Evolutionary conservation across 2,329 filamentous ascomycete genomes (phyloP), one percentile per base, ranked within the genome.

Genomic region (Claviceps arundinis): DNA sequence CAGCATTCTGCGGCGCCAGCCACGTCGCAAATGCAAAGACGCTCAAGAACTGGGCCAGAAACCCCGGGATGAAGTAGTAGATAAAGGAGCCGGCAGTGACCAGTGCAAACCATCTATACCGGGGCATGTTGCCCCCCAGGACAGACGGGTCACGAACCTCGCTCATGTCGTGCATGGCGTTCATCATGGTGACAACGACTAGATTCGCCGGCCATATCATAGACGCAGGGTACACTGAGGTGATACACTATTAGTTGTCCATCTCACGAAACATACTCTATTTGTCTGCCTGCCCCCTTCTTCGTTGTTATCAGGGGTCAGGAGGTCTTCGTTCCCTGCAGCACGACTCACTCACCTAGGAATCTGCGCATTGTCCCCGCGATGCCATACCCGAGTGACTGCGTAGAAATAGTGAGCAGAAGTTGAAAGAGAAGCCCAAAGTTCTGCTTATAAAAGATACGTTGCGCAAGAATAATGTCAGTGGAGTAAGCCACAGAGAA

Each of bases 181-280:
- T 82, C 70, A 88, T 83, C 38, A 88, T 67, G 0, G 82, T 78
- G 7, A 84, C 77, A 5, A 78, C 77, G 50, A 84, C 82, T 24
- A 89, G 70, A 48, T 80, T 84, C 2, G 72, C 74, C 0, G 85
- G 85, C 84, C 84, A 88, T 54, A 88, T 86, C 81, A 88, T 86
- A 9, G 84, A 78, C 0, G 82, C 81, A 3, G 79, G 80, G 57
- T 81, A 81, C 11, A 80, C 75, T 78, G 19, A n/a, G 24, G 22
- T n/a, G n/a, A 5, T 2, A 1, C 43, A 61, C n/a, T 60, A 57
- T 48, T 9, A 22, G 17, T 3, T 24, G 24, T 30, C 22, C 24
- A 19, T 45, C 11, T 13, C n/a, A n/a, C 24, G 13, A 47, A 40
- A 7, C 9, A 38, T 5, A 34, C 16, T 3, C 8, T 3, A 19